These are phyloP conservation scores for Dionaea muscipula DNA, from an alignment of 179 eudicot species.

Conservation along the genomic window DNA sequence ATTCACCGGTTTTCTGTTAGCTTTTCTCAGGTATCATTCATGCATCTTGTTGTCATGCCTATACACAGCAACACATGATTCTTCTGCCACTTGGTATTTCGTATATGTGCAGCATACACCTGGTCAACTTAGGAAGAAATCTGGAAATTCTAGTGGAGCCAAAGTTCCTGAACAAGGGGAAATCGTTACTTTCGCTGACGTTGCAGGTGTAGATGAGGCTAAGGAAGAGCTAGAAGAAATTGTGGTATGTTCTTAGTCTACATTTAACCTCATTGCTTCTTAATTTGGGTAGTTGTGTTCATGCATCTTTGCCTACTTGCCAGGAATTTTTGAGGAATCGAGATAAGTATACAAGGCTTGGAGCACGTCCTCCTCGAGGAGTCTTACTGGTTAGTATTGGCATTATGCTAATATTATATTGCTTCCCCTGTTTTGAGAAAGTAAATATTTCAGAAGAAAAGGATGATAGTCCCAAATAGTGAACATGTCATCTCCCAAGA, in stretches of 20 bases:
- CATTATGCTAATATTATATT: not conserved
- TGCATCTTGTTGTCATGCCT: not conserved
- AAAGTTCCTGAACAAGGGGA: slow-evolving; percentile 77
- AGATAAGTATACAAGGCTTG: slow-evolving; percentile 64
- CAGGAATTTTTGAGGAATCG: slow-evolving; percentile 95
- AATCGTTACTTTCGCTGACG: slow-evolving; percentile 73
- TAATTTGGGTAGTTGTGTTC: slow-evolving; percentile 4
- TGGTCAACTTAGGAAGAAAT: slow-evolving; percentile 73
- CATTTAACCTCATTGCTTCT: not conserved
- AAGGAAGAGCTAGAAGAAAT: slow-evolving; percentile 98
- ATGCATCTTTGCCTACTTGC: slow-evolving; percentile 2
- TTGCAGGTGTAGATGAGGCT: slow-evolving; percentile 98
- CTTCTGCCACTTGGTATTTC: slow-evolving; percentile 10
- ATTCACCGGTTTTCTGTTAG: slow-evolving; percentile 63
- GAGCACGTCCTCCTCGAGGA: slow-evolving; percentile 99
- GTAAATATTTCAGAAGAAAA: too few species aligned
- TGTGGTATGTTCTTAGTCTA: slow-evolving; percentile 42
- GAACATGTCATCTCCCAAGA: too few species aligned
- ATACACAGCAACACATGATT: not conserved
- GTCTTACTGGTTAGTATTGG: slow-evolving; percentile 74
- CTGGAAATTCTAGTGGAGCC: slow-evolving; percentile 63
- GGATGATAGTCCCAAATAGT: too few species aligned
- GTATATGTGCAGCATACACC: slow-evolving; percentile 37
- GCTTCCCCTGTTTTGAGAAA: too few species aligned
- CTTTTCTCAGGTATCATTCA: slow-evolving; percentile 68